phyloP scores from a whole-genome alignment of 306 rosid species.

The Macrotyloma uniflorum region DNA sequence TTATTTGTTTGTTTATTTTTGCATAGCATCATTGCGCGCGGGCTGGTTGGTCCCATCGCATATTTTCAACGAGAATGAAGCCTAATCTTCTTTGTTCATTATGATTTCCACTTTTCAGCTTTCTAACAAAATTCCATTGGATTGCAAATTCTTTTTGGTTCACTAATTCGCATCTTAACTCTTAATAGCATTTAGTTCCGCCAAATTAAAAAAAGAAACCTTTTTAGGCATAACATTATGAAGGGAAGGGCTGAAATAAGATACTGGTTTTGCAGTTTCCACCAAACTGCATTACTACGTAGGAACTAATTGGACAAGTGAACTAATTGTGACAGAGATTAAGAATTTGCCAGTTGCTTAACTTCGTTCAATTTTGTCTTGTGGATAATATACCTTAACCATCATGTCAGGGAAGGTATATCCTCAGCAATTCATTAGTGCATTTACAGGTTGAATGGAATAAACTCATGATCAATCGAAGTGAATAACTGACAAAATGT shows the following conservation, averaged over 20 bases:
- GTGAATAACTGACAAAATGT: slow-evolving; percentile 13
- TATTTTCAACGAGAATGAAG: slow-evolving; percentile 52
- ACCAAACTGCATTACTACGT: slow-evolving; percentile 36
- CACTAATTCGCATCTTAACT: background rate
- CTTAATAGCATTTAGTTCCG: slow-evolving; percentile 10
- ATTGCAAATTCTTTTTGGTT: background rate
- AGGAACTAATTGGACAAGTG: slow-evolving; percentile 38
- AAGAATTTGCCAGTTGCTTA: background rate
- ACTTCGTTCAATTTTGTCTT: background rate
- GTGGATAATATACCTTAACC: background rate
- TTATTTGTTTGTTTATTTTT: slow-evolving; percentile 15
- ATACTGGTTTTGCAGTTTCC: slow-evolving; percentile 25
- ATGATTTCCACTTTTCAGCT: slow-evolving; percentile 42
- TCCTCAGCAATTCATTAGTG: background rate
- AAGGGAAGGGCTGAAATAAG: background rate
- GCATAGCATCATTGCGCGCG: slow-evolving; percentile 34
- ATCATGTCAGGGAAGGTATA: slow-evolving; percentile 30
- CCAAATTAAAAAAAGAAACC: slow-evolving; percentile 31
- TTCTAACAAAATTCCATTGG: slow-evolving; percentile 1
- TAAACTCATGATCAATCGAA: slow-evolving; percentile 9
- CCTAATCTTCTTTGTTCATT: slow-evolving; percentile 46
- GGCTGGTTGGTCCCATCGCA: slow-evolving; percentile 44
- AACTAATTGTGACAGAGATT: slow-evolving; percentile 33
- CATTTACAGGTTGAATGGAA: slow-evolving; percentile 3
- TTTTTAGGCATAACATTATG: slow-evolving; percentile 30